Evolutionary conservation across 495 filamentous ascomycete species (phyloP).

Genomic region (Parathielavia hyrcaniae): DNA sequence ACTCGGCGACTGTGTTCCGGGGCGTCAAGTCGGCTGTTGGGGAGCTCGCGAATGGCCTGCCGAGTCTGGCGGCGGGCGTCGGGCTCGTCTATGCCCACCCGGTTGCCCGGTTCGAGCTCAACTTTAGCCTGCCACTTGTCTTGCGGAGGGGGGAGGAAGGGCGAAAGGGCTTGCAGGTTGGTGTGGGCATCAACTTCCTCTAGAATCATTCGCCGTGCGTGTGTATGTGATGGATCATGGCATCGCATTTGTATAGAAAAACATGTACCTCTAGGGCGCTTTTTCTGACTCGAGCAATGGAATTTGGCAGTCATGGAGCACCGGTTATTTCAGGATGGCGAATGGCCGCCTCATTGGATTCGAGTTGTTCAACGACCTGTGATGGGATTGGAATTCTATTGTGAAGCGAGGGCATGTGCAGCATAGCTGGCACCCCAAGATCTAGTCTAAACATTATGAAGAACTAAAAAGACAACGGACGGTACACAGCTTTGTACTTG

Average conservation of each 20-base stretch:
- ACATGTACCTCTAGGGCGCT: background rate
- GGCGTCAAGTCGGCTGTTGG: conserved; percentile 49
- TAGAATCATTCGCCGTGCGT: conserved; percentile 37
- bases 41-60: conserved; percentile 66
- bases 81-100: conserved; percentile 92
- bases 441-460: conserved; percentile 16
- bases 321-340: no score
- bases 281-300: background rate
- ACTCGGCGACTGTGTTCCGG: conserved; percentile 43
- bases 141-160: conserved; percentile 73
- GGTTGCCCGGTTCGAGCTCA: conserved; percentile 86
- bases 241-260: background rate
- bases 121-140: conserved; percentile 84
- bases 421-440: background rate
- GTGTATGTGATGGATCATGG: background rate
- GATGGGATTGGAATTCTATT: background rate
- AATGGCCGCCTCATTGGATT: no score
- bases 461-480: background rate
- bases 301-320: background rate
- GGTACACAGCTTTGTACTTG: background rate
- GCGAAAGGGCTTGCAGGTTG: conserved; percentile 86
- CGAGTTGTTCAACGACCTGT: background rate
- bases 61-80: conserved; percentile 79
- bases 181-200: conserved; percentile 89
- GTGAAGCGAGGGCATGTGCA: no score